These are phyloP conservation scores for Wickerhamiella nectarea DNA, from an alignment of 805 yeast species.

Conservation along the genomic window DNA sequence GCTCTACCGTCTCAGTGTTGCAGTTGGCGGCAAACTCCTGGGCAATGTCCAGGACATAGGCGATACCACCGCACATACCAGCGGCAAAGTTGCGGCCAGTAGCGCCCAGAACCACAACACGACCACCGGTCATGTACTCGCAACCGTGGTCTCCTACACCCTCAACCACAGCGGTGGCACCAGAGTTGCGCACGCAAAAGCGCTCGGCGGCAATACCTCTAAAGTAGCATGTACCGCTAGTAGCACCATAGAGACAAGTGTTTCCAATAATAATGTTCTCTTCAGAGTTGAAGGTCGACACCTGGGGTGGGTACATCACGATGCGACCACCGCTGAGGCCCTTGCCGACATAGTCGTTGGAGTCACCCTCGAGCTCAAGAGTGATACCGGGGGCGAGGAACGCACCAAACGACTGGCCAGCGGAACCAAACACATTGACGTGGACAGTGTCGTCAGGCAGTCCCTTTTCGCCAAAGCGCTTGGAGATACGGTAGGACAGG, in stretches of 20 bases:
- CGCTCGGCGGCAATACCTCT: conserved; percentile 98
- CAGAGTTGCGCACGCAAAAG: conserved; percentile 96
- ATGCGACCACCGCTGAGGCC: conserved; percentile 93
- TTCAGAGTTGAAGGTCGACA: conserved; percentile 75
- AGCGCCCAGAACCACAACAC: conserved; percentile 82
- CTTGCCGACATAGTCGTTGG: conserved; percentile 95
- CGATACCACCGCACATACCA: conserved; percentile 99
- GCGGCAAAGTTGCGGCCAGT: conserved; percentile 92
- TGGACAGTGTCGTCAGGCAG: conserved; percentile 94
- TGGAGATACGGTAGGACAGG: conserved; percentile 83
- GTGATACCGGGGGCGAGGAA: conserved; percentile 94
- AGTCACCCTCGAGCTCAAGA: conserved; percentile 89
- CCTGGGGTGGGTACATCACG: conserved; percentile 81
- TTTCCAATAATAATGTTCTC: conserved; percentile 95
- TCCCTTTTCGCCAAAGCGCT: conserved; percentile 83
- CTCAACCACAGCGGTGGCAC: conserved; percentile 93
- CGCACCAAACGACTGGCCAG: conserved; percentile 98
- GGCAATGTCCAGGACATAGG: conserved; percentile 88
- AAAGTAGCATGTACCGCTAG: conserved; percentile 85
- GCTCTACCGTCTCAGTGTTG: conserved; percentile 69
- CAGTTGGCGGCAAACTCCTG: conserved; percentile 77
- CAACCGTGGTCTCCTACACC: conserved; percentile 98
- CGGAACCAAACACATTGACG: conserved; percentile 80
- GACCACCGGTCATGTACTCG: conserved; percentile 99
- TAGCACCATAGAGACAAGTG: conserved; percentile 96